Evolutionary conservation across 495 filamentous ascomycete genomes (phyloP).

Genomic region (Penicillium salamii): DNA sequence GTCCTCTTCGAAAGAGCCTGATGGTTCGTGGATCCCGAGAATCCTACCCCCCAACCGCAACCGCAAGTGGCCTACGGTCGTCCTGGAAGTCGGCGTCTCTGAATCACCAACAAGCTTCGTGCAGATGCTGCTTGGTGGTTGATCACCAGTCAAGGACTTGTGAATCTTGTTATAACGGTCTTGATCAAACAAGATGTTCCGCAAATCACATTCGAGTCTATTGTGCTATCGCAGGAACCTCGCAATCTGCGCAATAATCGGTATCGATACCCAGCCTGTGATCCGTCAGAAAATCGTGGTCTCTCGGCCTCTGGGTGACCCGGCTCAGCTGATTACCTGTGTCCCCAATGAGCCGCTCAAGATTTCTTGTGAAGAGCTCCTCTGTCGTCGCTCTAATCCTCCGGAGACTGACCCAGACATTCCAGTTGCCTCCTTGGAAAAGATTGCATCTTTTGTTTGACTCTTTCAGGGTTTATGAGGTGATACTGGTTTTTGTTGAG

Average conservation of each 20-base stretch:
- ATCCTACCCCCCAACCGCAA: neutral
- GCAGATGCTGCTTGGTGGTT: conserved; percentile 3
- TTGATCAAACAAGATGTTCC: neutral
- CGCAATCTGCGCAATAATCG: neutral
- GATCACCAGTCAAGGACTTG: neutral
- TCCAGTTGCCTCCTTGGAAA: neutral
- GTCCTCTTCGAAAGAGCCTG: neutral
- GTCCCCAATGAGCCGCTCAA: neutral
- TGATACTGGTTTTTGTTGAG: too few species aligned
- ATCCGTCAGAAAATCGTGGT: neutral
- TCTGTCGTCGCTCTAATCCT: neutral
- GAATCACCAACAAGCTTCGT: neutral
- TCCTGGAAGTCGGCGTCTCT: neutral
- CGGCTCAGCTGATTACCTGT: neutral
- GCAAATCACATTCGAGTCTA: neutral
- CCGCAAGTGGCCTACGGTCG: neutral
- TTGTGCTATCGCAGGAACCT: too few species aligned
- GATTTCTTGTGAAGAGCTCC: neutral
- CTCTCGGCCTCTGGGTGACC: neutral
- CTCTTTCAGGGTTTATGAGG: too few species aligned
- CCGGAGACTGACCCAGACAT: neutral
- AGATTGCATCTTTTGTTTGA: neutral
- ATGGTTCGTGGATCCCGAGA: neutral
- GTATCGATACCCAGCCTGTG: neutral
- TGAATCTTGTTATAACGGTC: neutral